phyloP scores from a whole-genome alignment of 2,329 filamentous ascomycete species.

The Ophiostoma tasmaniense region DNA sequence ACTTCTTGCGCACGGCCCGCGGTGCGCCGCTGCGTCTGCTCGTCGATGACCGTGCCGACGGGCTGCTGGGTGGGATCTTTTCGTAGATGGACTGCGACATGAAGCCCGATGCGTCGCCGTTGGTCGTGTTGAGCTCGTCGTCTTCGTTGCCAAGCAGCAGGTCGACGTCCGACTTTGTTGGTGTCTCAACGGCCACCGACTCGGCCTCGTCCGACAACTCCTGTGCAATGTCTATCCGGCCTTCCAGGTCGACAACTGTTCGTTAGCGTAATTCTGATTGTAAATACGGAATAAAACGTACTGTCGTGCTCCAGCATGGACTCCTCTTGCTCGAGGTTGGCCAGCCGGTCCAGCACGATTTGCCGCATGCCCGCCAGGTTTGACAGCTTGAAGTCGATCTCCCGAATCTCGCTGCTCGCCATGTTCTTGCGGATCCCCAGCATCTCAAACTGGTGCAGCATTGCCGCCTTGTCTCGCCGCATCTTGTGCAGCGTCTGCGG shows the following conservation, averaged over 20 bases:
- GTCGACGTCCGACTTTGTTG: slow-evolving; percentile 46
- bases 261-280: slow-evolving; percentile 26
- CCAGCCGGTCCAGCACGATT: slow-evolving; percentile 81
- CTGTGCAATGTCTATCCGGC: slow-evolving; percentile 53
- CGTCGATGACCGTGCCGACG: slow-evolving; percentile 36
- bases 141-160: slow-evolving; percentile 43
- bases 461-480: slow-evolving; percentile 67
- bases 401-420: slow-evolving; percentile 90
- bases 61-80: slow-evolving; percentile 60
- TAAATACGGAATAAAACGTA: slow-evolving; percentile 33
- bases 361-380: slow-evolving; percentile 89
- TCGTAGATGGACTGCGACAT: slow-evolving; percentile 99
- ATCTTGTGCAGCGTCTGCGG: slow-evolving; percentile 63
- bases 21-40: slow-evolving; percentile 24
- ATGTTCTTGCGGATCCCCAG: slow-evolving; percentile 91
- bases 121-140: slow-evolving; percentile 20
- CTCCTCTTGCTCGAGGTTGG: slow-evolving; percentile 83
- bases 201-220: slow-evolving; percentile 51
- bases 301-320: slow-evolving; percentile 80
- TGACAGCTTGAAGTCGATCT: slow-evolving; percentile 94
- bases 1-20: slow-evolving; percentile 59
- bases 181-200: slow-evolving; percentile 43
- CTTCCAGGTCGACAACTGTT: slow-evolving; percentile 54
- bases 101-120: slow-evolving; percentile 43
- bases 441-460: slow-evolving; percentile 85